Percentiles rank a stretch among this genome's conserved stretches.
phyloP scores from a whole-genome alignment of 1,284 basidiomycete species.

The Trichosporon sp. region DNA sequence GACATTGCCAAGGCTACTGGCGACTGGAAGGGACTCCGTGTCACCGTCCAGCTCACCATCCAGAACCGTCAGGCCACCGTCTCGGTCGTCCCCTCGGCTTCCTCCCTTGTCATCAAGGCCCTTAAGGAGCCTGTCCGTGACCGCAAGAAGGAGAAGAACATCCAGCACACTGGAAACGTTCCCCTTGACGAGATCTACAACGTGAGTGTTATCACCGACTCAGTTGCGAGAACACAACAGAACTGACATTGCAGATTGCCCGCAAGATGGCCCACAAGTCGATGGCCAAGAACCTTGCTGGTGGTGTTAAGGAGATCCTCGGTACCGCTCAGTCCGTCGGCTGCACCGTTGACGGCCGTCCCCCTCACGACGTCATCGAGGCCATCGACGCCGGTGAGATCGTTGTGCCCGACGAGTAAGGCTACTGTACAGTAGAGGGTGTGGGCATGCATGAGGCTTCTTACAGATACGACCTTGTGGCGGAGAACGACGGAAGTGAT shows the following conservation, averaged over 20 bases:
- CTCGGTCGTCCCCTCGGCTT: conserved; percentile 94
- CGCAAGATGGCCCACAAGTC: conserved; percentile 96
- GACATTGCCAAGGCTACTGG: conserved; percentile 99
- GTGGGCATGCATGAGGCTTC: conserved; percentile 26
- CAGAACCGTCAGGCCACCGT: conserved; percentile 99
- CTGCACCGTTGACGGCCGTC: conserved; percentile 91
- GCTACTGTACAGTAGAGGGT: conserved; percentile 21
- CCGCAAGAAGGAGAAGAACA: conserved; percentile 99
- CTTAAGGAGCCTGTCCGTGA: conserved; percentile 99
- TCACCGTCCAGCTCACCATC: conserved; percentile 98
- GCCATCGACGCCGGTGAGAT: conserved; percentile 92
- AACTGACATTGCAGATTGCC: conserved; percentile 36
- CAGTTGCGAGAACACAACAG: background rate
- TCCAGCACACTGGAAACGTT: conserved; percentile 95
- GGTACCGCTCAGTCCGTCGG: conserved; percentile 89
- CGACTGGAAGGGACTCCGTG: conserved; percentile 99
- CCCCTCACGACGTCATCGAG: conserved; percentile 93
- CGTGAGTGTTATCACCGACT: conserved; percentile 46
- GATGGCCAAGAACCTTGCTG: conserved; percentile 82
- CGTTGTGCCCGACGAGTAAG: conserved; percentile 87
- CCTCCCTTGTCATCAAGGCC: conserved; percentile 95
- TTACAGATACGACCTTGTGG: background rate
- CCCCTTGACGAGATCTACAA: conserved; percentile 91
- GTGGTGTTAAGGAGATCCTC: conserved; percentile 89
- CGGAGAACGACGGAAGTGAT: background rate